A percentile compares a stretch with the other conserved stretches of the same genome.
phyloP scores from a whole-genome alignment of 371 early-diverging fungal species.

The Hamiltosporidium tvaerminnensis region DNA sequence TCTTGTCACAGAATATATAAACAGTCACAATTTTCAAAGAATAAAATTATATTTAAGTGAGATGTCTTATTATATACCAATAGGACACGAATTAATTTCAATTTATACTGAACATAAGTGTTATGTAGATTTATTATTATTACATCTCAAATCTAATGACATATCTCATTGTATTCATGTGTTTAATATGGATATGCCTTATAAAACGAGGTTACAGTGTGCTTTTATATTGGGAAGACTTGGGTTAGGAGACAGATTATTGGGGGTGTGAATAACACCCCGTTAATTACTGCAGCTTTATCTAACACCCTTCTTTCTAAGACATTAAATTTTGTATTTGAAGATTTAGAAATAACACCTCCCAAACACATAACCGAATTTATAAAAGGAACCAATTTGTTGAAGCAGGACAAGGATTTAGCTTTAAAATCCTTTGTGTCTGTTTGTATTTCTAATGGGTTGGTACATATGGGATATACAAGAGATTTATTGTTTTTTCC shows the following conservation, averaged over 20 bases:
- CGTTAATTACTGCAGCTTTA: too few relatives aligned
- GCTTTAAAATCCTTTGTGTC: slow-evolving; percentile 8
- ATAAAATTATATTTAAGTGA: slow-evolving; percentile 41
- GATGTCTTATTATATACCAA: slow-evolving; percentile 17
- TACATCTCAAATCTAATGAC: too few relatives aligned
- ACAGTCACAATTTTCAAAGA: slow-evolving; percentile 48
- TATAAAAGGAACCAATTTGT: slow-evolving; percentile 7
- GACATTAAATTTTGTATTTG: too few relatives aligned
- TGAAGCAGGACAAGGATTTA: slow-evolving; percentile 25
- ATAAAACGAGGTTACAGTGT: neutral
- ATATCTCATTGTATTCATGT: too few relatives aligned
- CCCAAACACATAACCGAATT: slow-evolving; percentile 11
- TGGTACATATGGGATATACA: slow-evolving; percentile 35
- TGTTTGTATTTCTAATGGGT: slow-evolving; percentile 27
- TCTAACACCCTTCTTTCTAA: too few relatives aligned
- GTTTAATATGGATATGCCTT: too few relatives aligned
- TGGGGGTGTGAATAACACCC: too few relatives aligned
- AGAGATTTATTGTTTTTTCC: slow-evolving; percentile 26
- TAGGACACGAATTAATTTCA: slow-evolving; percentile 17
- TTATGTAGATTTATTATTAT: too few relatives aligned
- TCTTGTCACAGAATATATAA: slow-evolving; percentile 30
- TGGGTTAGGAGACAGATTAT: neutral
- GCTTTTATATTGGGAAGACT: slow-evolving; percentile 1
- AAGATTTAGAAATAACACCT: slow-evolving; percentile 19
- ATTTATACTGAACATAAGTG: too few relatives aligned